phyloP scores from a whole-genome alignment of 139 green algal genomes.

The Chlorella sp. region DNA sequence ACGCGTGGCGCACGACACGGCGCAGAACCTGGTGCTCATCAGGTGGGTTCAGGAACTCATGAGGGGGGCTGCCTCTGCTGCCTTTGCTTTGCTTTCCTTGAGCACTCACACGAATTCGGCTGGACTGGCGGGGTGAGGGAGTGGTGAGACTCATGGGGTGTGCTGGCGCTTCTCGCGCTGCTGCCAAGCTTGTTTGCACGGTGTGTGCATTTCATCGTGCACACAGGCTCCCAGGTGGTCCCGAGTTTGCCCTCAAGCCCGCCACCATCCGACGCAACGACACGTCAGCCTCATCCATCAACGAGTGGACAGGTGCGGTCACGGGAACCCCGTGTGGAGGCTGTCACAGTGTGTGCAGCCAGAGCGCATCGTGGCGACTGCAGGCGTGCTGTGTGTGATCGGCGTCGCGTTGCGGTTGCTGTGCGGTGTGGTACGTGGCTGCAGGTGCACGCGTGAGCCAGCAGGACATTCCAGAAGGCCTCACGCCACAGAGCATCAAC shows the following conservation, averaged over 20 bases:
- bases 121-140: no score
- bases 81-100: no score
- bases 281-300: constrained; percentile 69
- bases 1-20: constrained; percentile 9
- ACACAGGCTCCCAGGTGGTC: constrained; percentile 21
- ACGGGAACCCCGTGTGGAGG: no score
- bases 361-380: background rate
- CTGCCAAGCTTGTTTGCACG: no score
- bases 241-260: constrained; percentile 72
- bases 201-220: no score
- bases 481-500: constrained; percentile 59
- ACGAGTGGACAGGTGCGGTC: constrained; percentile 87
- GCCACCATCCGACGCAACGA: constrained; percentile 80
- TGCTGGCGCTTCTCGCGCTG: no score
- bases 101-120: no score
- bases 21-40: background rate
- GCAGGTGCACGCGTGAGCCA: constrained; percentile 36
- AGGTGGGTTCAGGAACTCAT: no score
- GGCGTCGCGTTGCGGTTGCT: background rate
- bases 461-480: constrained; percentile 61
- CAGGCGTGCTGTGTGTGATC: background rate
- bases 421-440: no score
- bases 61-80: no score
- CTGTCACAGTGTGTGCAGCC: background rate
- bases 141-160: no score